Evolutionary conservation across 2,329 filamentous ascomycete genomes (phyloP).

Genomic region (Xylariaceae sp.): DNA sequence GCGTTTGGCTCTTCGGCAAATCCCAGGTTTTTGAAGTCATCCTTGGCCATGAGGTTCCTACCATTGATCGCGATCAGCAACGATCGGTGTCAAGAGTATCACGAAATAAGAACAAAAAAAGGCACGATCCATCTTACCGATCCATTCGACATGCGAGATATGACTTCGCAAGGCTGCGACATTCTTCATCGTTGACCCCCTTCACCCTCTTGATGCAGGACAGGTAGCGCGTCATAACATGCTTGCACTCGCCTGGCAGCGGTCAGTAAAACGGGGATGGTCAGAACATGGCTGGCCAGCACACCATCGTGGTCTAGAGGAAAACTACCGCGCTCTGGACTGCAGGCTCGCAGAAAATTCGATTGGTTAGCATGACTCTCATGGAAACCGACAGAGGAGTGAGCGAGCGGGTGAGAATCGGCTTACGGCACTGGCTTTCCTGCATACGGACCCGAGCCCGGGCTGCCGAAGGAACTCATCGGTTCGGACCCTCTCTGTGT

Average conservation of each 20-base stretch:
- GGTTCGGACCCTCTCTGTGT: not conserved
- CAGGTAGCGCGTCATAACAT: slow-evolving; percentile 80
- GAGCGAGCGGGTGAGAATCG: not conserved
- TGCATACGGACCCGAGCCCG: slow-evolving; percentile 29
- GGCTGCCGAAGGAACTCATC: slow-evolving; percentile 34
- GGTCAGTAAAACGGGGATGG: not conserved
- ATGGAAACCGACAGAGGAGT: not conserved
- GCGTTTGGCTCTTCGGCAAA: slow-evolving; percentile 48
- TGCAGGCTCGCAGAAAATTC: slow-evolving; percentile 36
- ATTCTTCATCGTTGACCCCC: slow-evolving; percentile 82
- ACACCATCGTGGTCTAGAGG: slow-evolving; percentile 89
- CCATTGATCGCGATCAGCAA: not conserved
- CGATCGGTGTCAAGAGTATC: not conserved
- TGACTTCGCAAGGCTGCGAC: slow-evolving; percentile 77
- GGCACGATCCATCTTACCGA: slow-evolving; percentile 53
- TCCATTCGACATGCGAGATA: slow-evolving; percentile 96
- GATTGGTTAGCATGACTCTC: slow-evolving; percentile 4
- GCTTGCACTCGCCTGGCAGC: slow-evolving; percentile 78
- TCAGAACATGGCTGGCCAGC: slow-evolving; percentile 7
- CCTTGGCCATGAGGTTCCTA: slow-evolving; percentile 91
- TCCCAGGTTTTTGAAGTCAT: slow-evolving; percentile 91
- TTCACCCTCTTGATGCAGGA: slow-evolving; percentile 78
- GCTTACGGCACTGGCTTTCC: slow-evolving; percentile 32
- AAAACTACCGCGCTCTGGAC: slow-evolving; percentile 88
- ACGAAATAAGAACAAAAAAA: not conserved